Conservation (phyloP, 805 yeast genomes). For the Ogataea glucozyma region DNA sequence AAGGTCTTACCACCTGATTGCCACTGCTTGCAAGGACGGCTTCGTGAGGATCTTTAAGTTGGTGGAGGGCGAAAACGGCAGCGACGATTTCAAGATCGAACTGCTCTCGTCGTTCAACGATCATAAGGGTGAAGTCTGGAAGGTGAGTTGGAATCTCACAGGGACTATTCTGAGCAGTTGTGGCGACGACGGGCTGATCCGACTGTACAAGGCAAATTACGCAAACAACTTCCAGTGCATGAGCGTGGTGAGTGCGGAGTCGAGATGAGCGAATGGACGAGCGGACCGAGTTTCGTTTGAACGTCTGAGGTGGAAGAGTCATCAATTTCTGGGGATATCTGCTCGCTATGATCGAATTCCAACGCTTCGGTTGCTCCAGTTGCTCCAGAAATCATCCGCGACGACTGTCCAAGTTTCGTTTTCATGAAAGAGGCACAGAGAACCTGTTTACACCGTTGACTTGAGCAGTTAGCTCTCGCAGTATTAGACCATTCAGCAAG, state of each 20-base stretch:
- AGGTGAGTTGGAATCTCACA: conserved; percentile 91
- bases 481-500: too few species aligned
- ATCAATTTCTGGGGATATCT: too few species aligned
- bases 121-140: conserved; percentile 72
- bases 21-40: conserved; percentile 97
- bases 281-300: background rate
- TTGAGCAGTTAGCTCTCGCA: too few species aligned
- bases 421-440: too few species aligned
- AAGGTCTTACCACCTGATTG: conserved; percentile 79
- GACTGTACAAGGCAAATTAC: conserved; percentile 90
- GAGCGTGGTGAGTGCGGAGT: conserved; percentile 74
- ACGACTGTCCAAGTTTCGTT: too few species aligned
- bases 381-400: too few species aligned
- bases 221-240: conserved; percentile 87
- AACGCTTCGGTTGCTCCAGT: too few species aligned
- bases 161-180: conserved; percentile 92
- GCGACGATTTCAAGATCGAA: conserved; percentile 24
- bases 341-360: too few species aligned
- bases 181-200: conserved; percentile 91
- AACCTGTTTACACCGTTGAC: too few species aligned
- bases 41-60: conserved; percentile 82
- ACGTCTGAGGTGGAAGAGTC: too few species aligned
- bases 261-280: conserved; percentile 4
- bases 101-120: conserved; percentile 34
- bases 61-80: conserved; percentile 42